These are phyloP conservation scores for Cladosporium sp. DNA, from an alignment of 2,329 filamentous ascomycete species.

Conservation along the genomic window DNA sequence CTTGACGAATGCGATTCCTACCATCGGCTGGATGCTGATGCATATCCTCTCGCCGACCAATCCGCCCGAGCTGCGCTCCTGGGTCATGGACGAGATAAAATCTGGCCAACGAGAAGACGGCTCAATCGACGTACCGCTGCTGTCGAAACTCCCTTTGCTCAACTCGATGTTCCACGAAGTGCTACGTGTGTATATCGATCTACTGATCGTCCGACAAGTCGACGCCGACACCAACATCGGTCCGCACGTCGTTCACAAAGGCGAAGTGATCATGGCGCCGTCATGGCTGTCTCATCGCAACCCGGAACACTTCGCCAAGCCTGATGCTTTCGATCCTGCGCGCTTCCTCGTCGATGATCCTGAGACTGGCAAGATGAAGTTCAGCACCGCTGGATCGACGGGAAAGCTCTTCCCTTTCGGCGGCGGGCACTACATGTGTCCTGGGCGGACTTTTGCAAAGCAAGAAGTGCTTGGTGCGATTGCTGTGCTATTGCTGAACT, in stretches of 20 bases:
- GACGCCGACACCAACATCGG: conserved; percentile 17
- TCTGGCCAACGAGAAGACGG: conserved; percentile 22
- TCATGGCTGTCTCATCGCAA: conserved; percentile 28
- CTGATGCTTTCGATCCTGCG: conserved; percentile 26
- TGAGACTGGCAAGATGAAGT: conserved; percentile 25
- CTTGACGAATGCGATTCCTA: conserved; percentile 31
- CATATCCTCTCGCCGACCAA: conserved; percentile 30
- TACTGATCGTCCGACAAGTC: conserved; percentile 29
- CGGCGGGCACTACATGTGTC: conserved; percentile 26
- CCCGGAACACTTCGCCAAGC: conserved; percentile 21
- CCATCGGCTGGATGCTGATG: conserved; percentile 32
- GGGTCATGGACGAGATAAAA: conserved; percentile 28
- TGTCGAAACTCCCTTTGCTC: conserved; percentile 30
- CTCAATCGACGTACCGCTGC: conserved; percentile 23
- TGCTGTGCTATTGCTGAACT: conserved; percentile 23
- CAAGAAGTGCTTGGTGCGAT: conserved; percentile 24
- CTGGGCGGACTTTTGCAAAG: conserved; percentile 24
- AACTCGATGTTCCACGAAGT: conserved; percentile 34
- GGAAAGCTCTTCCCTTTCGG: conserved; percentile 34
- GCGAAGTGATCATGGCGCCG: conserved; percentile 28
- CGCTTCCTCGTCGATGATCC: conserved; percentile 25
- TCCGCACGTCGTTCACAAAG: conserved; percentile 16
- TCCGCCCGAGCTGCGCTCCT: conserved; percentile 21
- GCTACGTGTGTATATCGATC: conserved; percentile 31
- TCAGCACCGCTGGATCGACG: conserved; percentile 28